phyloP scores from a whole-genome alignment of 2,329 filamentous ascomycete genomes.

The Bipolaris bicolor region DNA sequence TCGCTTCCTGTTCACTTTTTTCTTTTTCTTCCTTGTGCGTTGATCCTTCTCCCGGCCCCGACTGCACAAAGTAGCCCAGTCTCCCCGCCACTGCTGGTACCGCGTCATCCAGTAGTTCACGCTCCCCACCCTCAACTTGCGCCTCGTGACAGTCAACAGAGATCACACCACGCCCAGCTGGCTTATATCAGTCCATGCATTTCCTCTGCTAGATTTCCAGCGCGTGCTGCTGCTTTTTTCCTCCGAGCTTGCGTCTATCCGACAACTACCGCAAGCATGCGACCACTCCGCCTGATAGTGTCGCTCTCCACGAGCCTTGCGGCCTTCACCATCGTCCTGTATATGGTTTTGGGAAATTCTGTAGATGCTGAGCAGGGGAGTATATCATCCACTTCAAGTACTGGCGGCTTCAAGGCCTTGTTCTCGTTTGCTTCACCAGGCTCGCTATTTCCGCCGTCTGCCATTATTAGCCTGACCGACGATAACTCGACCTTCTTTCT shows the following conservation, averaged over 20 bases:
- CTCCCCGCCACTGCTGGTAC: constrained; percentile 21
- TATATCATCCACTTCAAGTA: constrained; percentile 31
- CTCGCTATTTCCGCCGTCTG: constrained; percentile 91
- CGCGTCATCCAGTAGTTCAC: constrained; percentile 24
- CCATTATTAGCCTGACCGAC: constrained; percentile 93
- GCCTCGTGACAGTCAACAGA: constrained; percentile 12
- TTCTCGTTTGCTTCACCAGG: constrained; percentile 66
- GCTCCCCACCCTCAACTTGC: constrained; percentile 5
- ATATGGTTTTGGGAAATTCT: constrained; percentile 40
- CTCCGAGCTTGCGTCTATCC: constrained; percentile 8
- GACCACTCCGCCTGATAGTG: constrained; percentile 47
- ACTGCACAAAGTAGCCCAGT: constrained; percentile 4
- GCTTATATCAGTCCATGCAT: constrained; percentile 31
- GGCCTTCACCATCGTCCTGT: constrained; percentile 53
- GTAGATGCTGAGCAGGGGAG: constrained; percentile 25
- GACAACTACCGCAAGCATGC: constrained; percentile 37
- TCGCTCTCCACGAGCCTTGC: constrained; percentile 53
- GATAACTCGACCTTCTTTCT: constrained; percentile 98
- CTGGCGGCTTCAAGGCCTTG: constrained; percentile 48
- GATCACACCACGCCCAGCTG: constrained; percentile 8
- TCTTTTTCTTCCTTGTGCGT: background rate
- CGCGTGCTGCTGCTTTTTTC: constrained; percentile 33
- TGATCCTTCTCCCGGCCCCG: background rate
- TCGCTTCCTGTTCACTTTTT: background rate
- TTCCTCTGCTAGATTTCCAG: constrained; percentile 24